These are phyloP conservation scores for Knoxdaviesia proteae DNA, from an alignment of 2,329 filamentous ascomycete genomes.

Conservation along the genomic window DNA sequence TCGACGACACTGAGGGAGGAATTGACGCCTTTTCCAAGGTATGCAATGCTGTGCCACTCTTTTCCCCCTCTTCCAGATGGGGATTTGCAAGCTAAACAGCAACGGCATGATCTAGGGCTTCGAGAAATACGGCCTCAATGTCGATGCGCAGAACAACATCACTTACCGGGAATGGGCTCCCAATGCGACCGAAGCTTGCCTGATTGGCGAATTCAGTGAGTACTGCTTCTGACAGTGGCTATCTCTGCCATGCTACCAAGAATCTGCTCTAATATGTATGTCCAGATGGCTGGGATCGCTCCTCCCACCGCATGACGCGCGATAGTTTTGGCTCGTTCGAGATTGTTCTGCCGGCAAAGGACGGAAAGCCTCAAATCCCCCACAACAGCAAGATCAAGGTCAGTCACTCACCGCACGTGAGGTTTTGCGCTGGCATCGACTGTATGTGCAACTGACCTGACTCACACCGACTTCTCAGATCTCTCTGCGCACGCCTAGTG, in stretches of 20 bases:
- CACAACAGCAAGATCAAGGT: slow-evolving; percentile 97
- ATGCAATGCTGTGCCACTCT: slow-evolving; percentile 10
- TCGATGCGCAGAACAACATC: slow-evolving; percentile 65
- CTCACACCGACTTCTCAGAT: slow-evolving; percentile 30
- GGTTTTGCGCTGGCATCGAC: background rate
- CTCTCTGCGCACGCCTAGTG: slow-evolving; percentile 57
- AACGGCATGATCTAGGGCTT: slow-evolving; percentile 38
- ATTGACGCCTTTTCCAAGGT: slow-evolving; percentile 80
- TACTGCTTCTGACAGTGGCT: slow-evolving; percentile 1
- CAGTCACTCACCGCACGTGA: slow-evolving; percentile 5
- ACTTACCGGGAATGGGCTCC: slow-evolving; percentile 92
- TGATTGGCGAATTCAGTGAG: slow-evolving; percentile 89
- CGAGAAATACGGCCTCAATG: slow-evolving; percentile 71
- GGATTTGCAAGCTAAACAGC: background rate
- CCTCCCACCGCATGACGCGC: slow-evolving; percentile 72
- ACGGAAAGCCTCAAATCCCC: slow-evolving; percentile 59
- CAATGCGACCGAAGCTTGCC: slow-evolving; percentile 62
- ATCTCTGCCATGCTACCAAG: too few species aligned
- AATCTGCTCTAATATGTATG: background rate
- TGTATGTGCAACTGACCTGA: background rate
- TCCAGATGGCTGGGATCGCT: slow-evolving; percentile 66
- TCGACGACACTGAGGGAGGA: slow-evolving; percentile 70
- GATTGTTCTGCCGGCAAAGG: slow-evolving; percentile 48
- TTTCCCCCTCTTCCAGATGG: background rate
- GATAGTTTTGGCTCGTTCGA: slow-evolving; percentile 75